phyloP scores from a whole-genome alignment of 2,329 filamentous ascomycete species.

The Fusarium sp. region DNA sequence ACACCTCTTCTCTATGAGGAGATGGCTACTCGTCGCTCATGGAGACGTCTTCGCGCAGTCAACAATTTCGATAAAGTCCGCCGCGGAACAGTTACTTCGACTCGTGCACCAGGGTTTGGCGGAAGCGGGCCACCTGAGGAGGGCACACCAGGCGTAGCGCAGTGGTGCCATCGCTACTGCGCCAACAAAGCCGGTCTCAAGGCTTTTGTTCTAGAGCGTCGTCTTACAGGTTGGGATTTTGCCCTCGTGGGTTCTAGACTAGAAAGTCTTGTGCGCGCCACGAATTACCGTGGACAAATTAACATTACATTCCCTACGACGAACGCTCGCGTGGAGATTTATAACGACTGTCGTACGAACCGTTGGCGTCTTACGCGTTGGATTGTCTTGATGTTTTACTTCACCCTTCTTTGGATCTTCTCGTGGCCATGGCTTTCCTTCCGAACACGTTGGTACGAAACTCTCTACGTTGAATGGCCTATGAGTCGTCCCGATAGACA shows the following conservation, averaged over 20 bases:
- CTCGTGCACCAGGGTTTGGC: slow-evolving; percentile 63
- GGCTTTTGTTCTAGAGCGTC: slow-evolving; percentile 66
- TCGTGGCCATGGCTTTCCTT: slow-evolving; percentile 80
- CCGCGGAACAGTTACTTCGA: slow-evolving; percentile 74
- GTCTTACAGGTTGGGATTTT: slow-evolving; percentile 73
- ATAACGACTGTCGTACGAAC: slow-evolving; percentile 74
- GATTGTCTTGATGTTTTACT: slow-evolving; percentile 75
- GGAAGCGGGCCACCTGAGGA: slow-evolving; percentile 48
- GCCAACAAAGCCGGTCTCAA: slow-evolving; percentile 71
- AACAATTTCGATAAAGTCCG: slow-evolving; percentile 72
- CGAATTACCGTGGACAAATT: slow-evolving; percentile 77
- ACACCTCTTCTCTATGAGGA: slow-evolving; percentile 70
- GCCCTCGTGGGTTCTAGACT: slow-evolving; percentile 66
- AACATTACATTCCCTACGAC: slow-evolving; percentile 72
- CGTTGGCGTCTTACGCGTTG: slow-evolving; percentile 74
- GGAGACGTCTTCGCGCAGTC: slow-evolving; percentile 64
- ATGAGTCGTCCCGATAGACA: slow-evolving; percentile 49
- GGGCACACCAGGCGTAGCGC: slow-evolving; percentile 55
- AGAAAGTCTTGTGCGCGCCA: slow-evolving; percentile 70
- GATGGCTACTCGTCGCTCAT: slow-evolving; percentile 57
- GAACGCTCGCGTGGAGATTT: slow-evolving; percentile 72
- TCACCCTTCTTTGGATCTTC: slow-evolving; percentile 78
- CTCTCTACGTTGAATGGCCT: slow-evolving; percentile 72
- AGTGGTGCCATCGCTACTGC: slow-evolving; percentile 80
- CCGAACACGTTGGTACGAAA: slow-evolving; percentile 76